phyloP scores from a whole-genome alignment of 495 filamentous ascomycete genomes.

The Aspergillus ostianus region DNA sequence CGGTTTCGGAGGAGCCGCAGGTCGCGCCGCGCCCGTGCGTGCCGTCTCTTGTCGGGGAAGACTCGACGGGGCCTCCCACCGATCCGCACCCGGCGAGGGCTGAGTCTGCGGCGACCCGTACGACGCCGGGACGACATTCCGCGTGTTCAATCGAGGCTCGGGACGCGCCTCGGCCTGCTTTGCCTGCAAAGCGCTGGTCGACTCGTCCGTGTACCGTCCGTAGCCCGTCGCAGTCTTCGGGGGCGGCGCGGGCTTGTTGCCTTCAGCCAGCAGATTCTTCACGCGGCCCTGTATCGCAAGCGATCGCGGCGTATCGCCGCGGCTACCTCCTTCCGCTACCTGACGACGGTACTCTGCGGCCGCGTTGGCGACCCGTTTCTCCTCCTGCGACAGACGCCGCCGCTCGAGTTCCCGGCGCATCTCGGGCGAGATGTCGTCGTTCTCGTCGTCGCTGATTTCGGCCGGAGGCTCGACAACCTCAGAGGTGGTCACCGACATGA shows the following conservation, averaged over 20 bases:
- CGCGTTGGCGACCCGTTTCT: conserved; percentile 85
- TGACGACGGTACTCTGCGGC: conserved; percentile 87
- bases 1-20: conserved; percentile 60
- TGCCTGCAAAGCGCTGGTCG: conserved; percentile 40
- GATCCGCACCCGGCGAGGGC: conserved; percentile 13
- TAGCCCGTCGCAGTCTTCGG: conserved; percentile 84
- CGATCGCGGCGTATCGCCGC: conserved; percentile 60
- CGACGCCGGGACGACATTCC: conserved; percentile 4
- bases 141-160: conserved; percentile 14
- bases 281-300: conserved; percentile 88
- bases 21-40: conserved; percentile 32
- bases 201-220: conserved; percentile 70
- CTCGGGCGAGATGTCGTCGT: conserved; percentile 79
- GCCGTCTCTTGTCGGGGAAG: conserved; percentile 22
- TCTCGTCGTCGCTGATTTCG: conserved; percentile 65
- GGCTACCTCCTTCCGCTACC: conserved; percentile 61
- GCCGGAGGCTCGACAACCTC: conserved; percentile 41
- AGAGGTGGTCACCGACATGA: conserved; percentile 67
- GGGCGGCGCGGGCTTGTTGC: conserved; percentile 54
- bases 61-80: conserved; percentile 18
- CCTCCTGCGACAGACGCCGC: conserved; percentile 79
- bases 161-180: conserved; percentile 28
- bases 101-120: conserved; percentile 3
- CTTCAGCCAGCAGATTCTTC: conserved; percentile 80
- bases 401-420: conserved; percentile 89